phyloP scores from a whole-genome alignment of 2,329 filamentous ascomycete genomes.

The Colletotrichum sp. region DNA sequence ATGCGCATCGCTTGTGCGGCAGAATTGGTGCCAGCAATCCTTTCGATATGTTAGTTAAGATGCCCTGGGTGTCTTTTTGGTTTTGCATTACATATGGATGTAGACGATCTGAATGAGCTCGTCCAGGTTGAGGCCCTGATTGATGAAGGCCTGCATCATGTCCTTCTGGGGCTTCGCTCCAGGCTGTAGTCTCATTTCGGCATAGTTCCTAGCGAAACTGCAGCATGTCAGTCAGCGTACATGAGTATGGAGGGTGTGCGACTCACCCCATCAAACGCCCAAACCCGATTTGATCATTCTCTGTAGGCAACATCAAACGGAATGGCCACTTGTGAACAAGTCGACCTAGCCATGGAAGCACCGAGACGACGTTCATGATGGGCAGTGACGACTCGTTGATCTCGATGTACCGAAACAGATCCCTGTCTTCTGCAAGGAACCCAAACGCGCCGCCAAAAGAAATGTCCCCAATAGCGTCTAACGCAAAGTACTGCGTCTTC shows the following conservation, averaged over 20 bases:
- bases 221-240: background rate
- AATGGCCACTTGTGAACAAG: slow-evolving; percentile 45
- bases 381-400: slow-evolving; percentile 48
- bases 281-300: slow-evolving; percentile 42
- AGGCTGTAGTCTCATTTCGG: slow-evolving; percentile 30
- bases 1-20: slow-evolving; percentile 64
- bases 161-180: slow-evolving; percentile 33
- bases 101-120: slow-evolving; percentile 44
- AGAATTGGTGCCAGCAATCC: slow-evolving; percentile 66
- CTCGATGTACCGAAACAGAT: slow-evolving; percentile 50
- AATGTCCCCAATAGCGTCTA: slow-evolving; percentile 59
- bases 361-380: slow-evolving; percentile 45
- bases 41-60: slow-evolving; percentile 24
- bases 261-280: slow-evolving; percentile 39
- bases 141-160: slow-evolving; percentile 45
- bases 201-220: slow-evolving; percentile 29
- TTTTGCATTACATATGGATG: slow-evolving; percentile 38
- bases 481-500: slow-evolving; percentile 56
- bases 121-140: slow-evolving; percentile 36
- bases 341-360: slow-evolving; percentile 45
- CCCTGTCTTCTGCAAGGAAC: slow-evolving; percentile 52
- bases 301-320: slow-evolving; percentile 44
- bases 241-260: background rate
- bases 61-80: background rate
- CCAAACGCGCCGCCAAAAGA: slow-evolving; percentile 59